A percentile compares a stretch with the other conserved stretches of the same genome.
Conservation (phyloP, 176 grass and related monocot species). For the Zea mays region DNA sequence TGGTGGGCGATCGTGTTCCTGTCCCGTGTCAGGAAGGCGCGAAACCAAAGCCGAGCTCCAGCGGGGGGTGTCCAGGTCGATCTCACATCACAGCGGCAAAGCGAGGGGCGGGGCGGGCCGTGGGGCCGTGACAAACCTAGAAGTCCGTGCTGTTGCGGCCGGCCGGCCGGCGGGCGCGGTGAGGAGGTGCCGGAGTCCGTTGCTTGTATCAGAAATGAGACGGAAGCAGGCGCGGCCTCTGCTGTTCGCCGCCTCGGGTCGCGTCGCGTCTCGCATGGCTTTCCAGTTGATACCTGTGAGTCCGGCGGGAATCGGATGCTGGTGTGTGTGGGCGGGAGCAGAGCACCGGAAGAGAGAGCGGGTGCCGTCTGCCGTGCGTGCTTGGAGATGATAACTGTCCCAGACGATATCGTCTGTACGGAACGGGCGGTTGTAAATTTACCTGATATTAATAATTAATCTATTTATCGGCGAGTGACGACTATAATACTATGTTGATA, state of each 20-base stretch:
- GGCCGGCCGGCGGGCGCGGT: constrained; percentile 3
- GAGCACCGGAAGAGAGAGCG: neutral
- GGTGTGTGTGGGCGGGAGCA: constrained; percentile 5
- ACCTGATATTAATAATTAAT: too few species aligned
- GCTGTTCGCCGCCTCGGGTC: too few species aligned
- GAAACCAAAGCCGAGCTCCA: constrained; percentile 1
- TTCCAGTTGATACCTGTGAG: neutral
- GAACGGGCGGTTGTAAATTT: too few species aligned
- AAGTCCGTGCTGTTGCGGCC: neutral
- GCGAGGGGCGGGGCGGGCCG: neutral
- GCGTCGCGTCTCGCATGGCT: neutral
- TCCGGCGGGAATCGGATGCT: neutral
- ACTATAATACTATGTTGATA: too few species aligned
- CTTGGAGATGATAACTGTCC: too few species aligned
- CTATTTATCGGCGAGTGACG: too few species aligned
- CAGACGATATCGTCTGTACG: too few species aligned
- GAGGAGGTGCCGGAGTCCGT: neutral
- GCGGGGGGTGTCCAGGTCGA: neutral
- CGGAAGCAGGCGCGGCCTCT: too few species aligned
- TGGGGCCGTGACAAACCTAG: neutral
- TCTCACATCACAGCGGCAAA: neutral
- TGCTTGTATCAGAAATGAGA: too few species aligned
- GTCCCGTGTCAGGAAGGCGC: too few species aligned
- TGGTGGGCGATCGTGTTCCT: neutral
- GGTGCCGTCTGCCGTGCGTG: too few species aligned